Conservation (phyloP, 371 early-diverging fungal species). For the Conidiobolus incongruus region DNA sequence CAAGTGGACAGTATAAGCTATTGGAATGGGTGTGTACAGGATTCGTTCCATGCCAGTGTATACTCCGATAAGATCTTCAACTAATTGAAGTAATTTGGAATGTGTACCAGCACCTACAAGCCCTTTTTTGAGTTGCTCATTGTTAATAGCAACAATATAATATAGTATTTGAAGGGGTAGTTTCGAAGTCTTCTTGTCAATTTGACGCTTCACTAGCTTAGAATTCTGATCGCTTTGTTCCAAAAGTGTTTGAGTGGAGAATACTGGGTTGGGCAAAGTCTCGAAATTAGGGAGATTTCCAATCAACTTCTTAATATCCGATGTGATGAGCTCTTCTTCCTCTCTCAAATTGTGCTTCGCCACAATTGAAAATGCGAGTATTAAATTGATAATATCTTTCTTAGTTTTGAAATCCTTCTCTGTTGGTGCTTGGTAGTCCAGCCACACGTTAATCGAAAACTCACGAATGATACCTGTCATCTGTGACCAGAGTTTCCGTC, state of each 20-base stretch:
- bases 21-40: conserved; percentile 48
- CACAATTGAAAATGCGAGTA: conserved; percentile 38
- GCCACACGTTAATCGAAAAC: conserved; percentile 38
- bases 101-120: conserved; percentile 30
- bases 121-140: conserved; percentile 29
- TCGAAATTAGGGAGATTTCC: conserved; percentile 10
- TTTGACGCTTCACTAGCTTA: background rate
- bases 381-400: conserved; percentile 40
- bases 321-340: conserved; percentile 29
- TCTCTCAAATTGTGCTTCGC: conserved; percentile 45
- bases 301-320: conserved; percentile 22
- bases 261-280: no score
- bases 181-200: background rate
- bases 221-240: background rate
- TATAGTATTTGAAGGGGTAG: background rate
- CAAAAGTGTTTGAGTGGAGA: background rate
- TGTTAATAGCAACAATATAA: conserved; percentile 17
- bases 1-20: conserved; percentile 52
- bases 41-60: conserved; percentile 46
- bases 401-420: conserved; percentile 30
- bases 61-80: conserved; percentile 35
- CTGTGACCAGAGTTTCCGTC: conserved; percentile 37
- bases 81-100: conserved; percentile 23
- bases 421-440: conserved; percentile 24
- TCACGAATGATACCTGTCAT: conserved; percentile 22